phyloP scores from a whole-genome alignment of 805 yeast genomes.

The Starmerella geochares region DNA sequence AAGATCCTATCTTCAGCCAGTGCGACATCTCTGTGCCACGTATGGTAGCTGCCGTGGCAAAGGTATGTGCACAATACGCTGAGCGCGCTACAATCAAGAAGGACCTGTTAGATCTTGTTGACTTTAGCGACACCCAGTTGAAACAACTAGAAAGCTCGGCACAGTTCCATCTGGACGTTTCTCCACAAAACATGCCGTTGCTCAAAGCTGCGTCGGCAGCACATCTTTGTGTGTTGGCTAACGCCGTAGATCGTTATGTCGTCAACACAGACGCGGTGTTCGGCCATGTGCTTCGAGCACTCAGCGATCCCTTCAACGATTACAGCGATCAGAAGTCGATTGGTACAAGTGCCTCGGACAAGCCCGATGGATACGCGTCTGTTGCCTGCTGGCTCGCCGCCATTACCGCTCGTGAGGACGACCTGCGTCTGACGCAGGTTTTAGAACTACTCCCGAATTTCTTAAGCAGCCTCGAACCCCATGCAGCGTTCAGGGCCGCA shows the following conservation, averaged over 20 bases:
- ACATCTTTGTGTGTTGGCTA: slow-evolving; percentile 51
- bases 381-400: slow-evolving; percentile 17
- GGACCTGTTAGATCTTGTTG: slow-evolving; percentile 6
- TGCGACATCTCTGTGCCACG: not conserved
- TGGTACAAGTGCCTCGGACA: not conserved
- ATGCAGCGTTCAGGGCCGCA: slow-evolving; percentile 45
- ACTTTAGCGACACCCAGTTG: slow-evolving; percentile 8
- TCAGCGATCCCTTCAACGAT: slow-evolving; percentile 5
- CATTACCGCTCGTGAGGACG: slow-evolving; percentile 8
- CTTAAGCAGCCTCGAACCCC: slow-evolving; percentile 38
- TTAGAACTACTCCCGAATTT: slow-evolving; percentile 35
- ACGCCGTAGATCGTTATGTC: slow-evolving; percentile 42
- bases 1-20: not conserved
- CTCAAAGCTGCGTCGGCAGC: slow-evolving; percentile 35
- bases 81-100: slow-evolving; percentile 5
- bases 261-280: slow-evolving; percentile 39
- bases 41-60: slow-evolving; percentile 5
- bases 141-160: slow-evolving; percentile 10
- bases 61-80: slow-evolving; percentile 18
- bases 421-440: slow-evolving; percentile 7
- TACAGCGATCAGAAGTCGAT: not conserved
- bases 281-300: slow-evolving; percentile 35
- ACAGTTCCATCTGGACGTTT: slow-evolving; percentile 18
- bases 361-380: not conserved
- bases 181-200: slow-evolving; percentile 35